These are phyloP conservation scores for Iberis pinnata DNA, from an alignment of 345 rosid genomes.

Conservation along the genomic window DNA sequence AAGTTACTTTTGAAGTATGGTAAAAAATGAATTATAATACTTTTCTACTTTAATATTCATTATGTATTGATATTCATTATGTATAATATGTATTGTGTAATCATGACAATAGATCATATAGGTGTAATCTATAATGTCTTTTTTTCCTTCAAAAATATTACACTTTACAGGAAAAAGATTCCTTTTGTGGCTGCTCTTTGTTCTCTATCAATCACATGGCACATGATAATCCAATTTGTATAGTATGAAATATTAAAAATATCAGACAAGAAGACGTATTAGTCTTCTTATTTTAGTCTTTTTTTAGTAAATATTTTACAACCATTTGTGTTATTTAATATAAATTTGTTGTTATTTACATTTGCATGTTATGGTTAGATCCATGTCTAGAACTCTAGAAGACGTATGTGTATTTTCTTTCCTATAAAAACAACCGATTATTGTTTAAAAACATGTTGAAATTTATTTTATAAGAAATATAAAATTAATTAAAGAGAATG, in stretches of 20 bases:
- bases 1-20: too few species aligned
- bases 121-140: background rate
- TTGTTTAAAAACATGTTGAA: too few species aligned
- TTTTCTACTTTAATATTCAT: too few species aligned
- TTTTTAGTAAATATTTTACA: constrained; percentile 11
- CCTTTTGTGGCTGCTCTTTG: constrained; percentile 5
- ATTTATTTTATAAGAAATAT: too few species aligned
- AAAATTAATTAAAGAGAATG: too few species aligned
- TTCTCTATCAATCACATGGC: constrained; percentile 23
- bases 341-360: background rate
- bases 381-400: too few species aligned
- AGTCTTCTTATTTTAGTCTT: constrained; percentile 14
- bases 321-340: constrained; percentile 7
- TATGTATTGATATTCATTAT: too few species aligned
- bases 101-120: constrained; percentile 11
- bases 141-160: background rate
- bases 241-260: background rate
- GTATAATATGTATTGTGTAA: constrained; percentile 1
- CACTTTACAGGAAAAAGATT: constrained; percentile 18
- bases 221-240: constrained; percentile 19
- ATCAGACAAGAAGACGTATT: constrained; percentile 8
- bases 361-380: background rate
- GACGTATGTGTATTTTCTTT: too few species aligned
- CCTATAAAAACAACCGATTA: too few species aligned
- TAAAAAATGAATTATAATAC: too few species aligned